A percentile compares a stretch with the other conserved stretches of the same genome.
These are phyloP conservation scores for Ophiostoma sp. DNA, from an alignment of 2,329 filamentous ascomycete species.

Conservation along the genomic window DNA sequence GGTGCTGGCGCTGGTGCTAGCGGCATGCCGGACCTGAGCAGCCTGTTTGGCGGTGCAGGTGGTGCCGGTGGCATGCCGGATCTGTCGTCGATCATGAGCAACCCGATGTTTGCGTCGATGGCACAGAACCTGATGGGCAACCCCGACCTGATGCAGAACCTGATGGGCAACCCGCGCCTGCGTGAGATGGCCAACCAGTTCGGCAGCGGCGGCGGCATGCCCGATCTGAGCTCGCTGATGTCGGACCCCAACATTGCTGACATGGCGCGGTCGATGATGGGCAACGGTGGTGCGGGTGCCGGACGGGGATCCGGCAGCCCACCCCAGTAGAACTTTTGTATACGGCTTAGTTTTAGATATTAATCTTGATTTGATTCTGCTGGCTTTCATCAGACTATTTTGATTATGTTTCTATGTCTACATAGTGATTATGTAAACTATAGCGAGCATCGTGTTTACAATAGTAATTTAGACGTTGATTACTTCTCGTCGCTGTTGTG, in stretches of 20 bases:
- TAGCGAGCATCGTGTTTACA: too few species aligned
- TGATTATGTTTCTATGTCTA: too few species aligned
- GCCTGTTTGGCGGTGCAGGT: constrained; percentile 60
- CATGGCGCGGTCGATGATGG: constrained; percentile 45
- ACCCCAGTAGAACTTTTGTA: background rate
- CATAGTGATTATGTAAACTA: too few species aligned
- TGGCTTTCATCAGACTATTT: too few species aligned
- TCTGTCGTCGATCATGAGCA: constrained; percentile 81
- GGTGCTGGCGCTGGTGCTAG: constrained; percentile 42
- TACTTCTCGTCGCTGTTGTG: too few species aligned
- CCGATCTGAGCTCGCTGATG: constrained; percentile 81
- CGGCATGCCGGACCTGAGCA: constrained; percentile 66
- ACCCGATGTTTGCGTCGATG: constrained; percentile 98
- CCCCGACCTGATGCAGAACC: constrained; percentile 80
- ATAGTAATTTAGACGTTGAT: too few species aligned
- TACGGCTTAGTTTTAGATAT: background rate
- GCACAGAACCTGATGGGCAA: constrained; percentile 97
- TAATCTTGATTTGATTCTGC: background rate
- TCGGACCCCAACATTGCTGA: constrained; percentile 86
- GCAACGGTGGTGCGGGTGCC: constrained; percentile 26
- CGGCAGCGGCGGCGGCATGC: constrained; percentile 61
- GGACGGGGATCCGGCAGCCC: constrained; percentile 13
- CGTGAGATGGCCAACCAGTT: constrained; percentile 82
- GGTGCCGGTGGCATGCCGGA: constrained; percentile 81
- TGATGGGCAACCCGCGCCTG: constrained; percentile 91